Conservation (phyloP, 2,329 filamentous ascomycete species). For the Trichoderma atrobrunneum region DNA sequence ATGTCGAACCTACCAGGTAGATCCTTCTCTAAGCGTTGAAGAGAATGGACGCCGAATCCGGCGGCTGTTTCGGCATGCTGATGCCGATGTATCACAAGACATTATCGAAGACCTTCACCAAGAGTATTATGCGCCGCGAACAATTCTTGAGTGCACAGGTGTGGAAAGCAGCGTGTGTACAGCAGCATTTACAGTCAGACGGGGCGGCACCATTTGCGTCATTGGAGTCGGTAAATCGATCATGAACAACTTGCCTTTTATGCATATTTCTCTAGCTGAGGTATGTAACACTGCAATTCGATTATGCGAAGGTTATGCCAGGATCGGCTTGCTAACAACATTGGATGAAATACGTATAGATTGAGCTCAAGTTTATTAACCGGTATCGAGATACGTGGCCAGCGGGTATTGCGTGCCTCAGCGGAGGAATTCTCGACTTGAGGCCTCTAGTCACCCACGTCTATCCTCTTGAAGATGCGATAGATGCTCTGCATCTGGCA, state of each 20-base stretch:
- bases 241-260: slow-evolving; percentile 11
- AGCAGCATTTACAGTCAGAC: slow-evolving; percentile 1
- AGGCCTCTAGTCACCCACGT: slow-evolving; percentile 5
- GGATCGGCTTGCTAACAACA: not conserved
- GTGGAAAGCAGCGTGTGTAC: slow-evolving; percentile 10
- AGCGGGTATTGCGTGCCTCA: slow-evolving; percentile 3
- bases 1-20: slow-evolving; percentile 5
- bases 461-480: not conserved
- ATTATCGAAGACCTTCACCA: not conserved
- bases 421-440: slow-evolving; percentile 2
- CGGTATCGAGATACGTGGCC: slow-evolving; percentile 8
- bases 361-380: slow-evolving; percentile 9
- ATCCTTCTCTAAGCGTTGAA: not conserved
- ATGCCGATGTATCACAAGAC: not conserved
- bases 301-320: not conserved
- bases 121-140: slow-evolving; percentile 1
- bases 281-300: not conserved
- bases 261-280: slow-evolving; percentile 11
- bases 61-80: not conserved
- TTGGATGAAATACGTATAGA: not conserved
- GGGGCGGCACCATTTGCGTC: slow-evolving; percentile 2
- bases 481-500: not conserved
- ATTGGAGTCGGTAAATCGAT: slow-evolving; percentile 9
- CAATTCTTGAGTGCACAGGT: not conserved
- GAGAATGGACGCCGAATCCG: slow-evolving; percentile 1